These are phyloP conservation scores for Cadophora sp. DNA, from an alignment of 2,329 filamentous ascomycete genomes.

Conservation along the genomic window DNA sequence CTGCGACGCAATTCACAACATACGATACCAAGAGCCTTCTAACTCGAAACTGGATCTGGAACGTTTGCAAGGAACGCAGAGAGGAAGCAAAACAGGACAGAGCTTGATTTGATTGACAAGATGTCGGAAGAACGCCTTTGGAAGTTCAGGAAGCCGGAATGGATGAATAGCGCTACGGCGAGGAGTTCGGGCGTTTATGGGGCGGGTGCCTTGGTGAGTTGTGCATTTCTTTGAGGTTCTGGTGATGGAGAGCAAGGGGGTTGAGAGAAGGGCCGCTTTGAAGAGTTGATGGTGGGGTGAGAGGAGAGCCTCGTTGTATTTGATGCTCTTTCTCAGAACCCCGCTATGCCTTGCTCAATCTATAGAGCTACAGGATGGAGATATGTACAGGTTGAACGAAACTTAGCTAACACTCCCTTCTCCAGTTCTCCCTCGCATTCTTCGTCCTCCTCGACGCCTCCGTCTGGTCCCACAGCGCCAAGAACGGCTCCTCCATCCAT, in stretches of 20 bases:
- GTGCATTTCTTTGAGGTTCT: neutral
- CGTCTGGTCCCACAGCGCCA: conserved; percentile 67
- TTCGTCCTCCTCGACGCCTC: conserved; percentile 72
- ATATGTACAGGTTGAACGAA: no score
- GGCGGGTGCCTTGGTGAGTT: conserved; percentile 66
- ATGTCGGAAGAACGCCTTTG: conserved; percentile 72
- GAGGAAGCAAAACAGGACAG: neutral
- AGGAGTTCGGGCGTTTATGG: conserved; percentile 69
- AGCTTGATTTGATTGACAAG: conserved; percentile 11
- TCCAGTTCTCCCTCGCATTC: conserved; percentile 70
- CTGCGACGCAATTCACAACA: neutral
- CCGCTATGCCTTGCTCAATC: neutral
- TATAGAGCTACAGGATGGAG: neutral
- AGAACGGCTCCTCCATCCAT: conserved; percentile 66
- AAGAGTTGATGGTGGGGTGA: neutral
- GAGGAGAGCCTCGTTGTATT: neutral
- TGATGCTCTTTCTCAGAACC: neutral
- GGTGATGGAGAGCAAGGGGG: neutral
- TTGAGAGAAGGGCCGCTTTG: neutral
- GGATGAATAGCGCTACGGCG: conserved; percentile 69
- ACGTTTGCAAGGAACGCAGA: neutral
- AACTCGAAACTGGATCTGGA: neutral
- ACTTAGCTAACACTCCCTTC: conserved; percentile 20
- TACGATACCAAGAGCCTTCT: neutral
- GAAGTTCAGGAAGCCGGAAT: conserved; percentile 71